Evolutionary conservation across 2,329 filamentous ascomycete species (phyloP), one percentile per base, ranked within the genome.

Genomic region (Colletotrichum tabaci): DNA sequence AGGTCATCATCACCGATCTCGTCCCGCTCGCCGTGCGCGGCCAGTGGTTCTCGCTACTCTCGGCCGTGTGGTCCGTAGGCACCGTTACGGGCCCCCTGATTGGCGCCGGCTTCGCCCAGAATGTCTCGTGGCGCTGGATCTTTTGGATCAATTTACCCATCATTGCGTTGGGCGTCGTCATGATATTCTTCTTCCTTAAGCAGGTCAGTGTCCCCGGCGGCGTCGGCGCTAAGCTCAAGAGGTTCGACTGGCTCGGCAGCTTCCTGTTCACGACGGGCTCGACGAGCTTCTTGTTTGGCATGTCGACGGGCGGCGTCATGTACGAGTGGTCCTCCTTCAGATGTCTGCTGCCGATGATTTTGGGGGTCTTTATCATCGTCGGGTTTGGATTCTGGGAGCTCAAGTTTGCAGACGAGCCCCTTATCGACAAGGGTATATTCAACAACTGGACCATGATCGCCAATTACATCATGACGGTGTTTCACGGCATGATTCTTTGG

Each of bases 251-350:
- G 86, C 65, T 89, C 42, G 92, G 92, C 1, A 86, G 87, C 5
- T 74, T 87, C 0, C 76, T 94, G 4, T 93, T 94, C 76, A 83
- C 92, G 21, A 86, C 82, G 15, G 87, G 87, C 16, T 84, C 86
- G 15, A 89, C 89, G 0, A 86, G 86, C 26, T 88, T 92, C 75
- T 79, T 92, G 50, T 89, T 92, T 55, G 88, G 89, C 0, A 77
- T 92, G 4, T 90, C 89, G 2, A 91, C 89, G 84, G 92, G 90
- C 12, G 91, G 90, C 47, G 85, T 92, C 10, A 88, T 91, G 81
- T 93, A 92, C 77, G 76, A 85, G 0, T 94, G 91, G 92, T 77
- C 81, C 55, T 89, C 86, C 4, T 92, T 88, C 85, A 84, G 85
- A 1, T 91, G 90, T 0, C 81, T 94, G 2, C 84, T 91, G 0